Evolutionary conservation across 805 yeast species (phyloP), one percentile per base, ranked within the genome.

Genomic region (Diddensiella transvaalensis): DNA sequence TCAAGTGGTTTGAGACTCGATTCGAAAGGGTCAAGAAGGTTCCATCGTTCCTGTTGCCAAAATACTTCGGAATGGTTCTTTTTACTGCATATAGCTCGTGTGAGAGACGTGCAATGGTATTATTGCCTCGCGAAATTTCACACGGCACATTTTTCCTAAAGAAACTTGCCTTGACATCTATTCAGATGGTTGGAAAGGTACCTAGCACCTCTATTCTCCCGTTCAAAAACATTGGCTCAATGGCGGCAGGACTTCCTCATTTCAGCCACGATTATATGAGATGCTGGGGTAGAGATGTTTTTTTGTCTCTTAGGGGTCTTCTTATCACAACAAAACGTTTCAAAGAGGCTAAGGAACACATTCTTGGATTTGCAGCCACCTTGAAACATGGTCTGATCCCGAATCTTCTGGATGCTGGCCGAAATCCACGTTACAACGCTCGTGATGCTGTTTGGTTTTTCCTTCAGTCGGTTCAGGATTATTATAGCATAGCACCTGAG

Each of bases 261-360:
- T 91, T 91, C 69, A 83, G 93, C 62, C 78, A 77, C 50, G 88
- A 85, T 55, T 90, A 85, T 66, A 89, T 91, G 96, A 77, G 99
- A 65, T 88, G 96, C 64, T 91, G 99, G 99, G 99, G 99, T 19
- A 78, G 99, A 62, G 99, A 91, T 67, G 95, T 89, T 0, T 93
- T 93, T 63, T 84, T 91, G 40, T 78, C 96, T 0, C 74, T 85
- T 38, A 73, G 96, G 52, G 99, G 99, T 0, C 72, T 91, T 42
- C 68, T 89, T 48, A 69, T 89, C 21, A 82, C 85, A 1, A 78
- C 96, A 0, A 90, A 85, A 8, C 74, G 98, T 47, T 80, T 64
- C 60, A 87, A 84, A 0, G 88, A 82, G 40, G 97, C 97, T 1
- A 83, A 76, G 59, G 63, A 68, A 35, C 99, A 91, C 63, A 87